phyloP scores from a whole-genome alignment of 2,329 filamentous ascomycete species.

The Phyllosticta ampelicida region DNA sequence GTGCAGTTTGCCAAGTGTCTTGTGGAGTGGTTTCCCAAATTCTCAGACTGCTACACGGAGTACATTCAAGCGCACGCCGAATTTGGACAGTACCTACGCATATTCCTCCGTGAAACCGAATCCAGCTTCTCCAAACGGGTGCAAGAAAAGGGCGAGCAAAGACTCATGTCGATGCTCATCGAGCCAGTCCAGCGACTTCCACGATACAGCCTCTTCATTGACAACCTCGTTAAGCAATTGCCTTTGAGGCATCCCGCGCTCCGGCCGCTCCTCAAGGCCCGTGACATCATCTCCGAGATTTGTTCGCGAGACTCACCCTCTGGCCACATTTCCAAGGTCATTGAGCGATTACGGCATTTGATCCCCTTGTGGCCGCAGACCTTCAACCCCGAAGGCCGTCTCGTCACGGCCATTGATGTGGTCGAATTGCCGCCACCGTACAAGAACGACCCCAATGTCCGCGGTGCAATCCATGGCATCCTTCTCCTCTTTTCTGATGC shows the following conservation, averaged over 20 bases:
- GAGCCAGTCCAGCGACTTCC: conserved; percentile 92
- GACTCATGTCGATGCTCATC: conserved; percentile 81
- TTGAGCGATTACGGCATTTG: conserved; percentile 63
- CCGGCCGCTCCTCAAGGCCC: conserved; percentile 70
- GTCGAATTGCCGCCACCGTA: conserved; percentile 68
- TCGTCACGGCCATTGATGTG: conserved; percentile 74
- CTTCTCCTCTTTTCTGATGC: conserved; percentile 78
- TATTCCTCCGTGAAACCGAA: conserved; percentile 63
- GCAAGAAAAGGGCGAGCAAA: conserved; percentile 77
- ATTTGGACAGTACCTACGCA: conserved; percentile 70
- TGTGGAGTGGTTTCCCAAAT: conserved; percentile 85
- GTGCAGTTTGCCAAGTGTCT: conserved; percentile 69
- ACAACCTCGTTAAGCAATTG: conserved; percentile 81
- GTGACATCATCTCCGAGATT: conserved; percentile 91
- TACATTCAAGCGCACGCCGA: conserved; percentile 87
- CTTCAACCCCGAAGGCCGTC: conserved; percentile 61
- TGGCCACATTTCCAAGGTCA: conserved; percentile 60
- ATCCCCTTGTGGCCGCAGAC: conserved; percentile 66
- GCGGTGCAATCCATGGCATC: conserved; percentile 47
- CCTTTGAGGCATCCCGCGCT: conserved; percentile 79
- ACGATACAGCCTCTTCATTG: conserved; percentile 90
- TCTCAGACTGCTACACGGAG: conserved; percentile 81
- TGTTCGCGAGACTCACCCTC: conserved; percentile 76
- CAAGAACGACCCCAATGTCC: conserved; percentile 32
- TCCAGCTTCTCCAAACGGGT: conserved; percentile 76